These are phyloP conservation scores for Penicillium sp. DNA, from an alignment of 2,329 filamentous ascomycete species.

Conservation along the genomic window DNA sequence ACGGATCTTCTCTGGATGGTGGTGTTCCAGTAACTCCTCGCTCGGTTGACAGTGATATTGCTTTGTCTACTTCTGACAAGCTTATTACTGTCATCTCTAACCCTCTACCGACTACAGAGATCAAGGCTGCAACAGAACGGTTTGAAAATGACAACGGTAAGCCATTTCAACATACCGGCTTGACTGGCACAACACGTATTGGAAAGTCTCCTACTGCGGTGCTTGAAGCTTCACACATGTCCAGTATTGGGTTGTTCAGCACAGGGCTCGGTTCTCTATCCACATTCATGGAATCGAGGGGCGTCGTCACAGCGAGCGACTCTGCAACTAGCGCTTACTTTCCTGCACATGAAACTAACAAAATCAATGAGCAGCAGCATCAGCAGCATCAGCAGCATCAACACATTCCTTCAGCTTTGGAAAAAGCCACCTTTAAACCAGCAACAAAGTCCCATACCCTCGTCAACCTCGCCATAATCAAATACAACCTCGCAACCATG, in stretches of 20 bases:
- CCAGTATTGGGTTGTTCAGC: background rate
- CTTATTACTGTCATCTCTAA: background rate
- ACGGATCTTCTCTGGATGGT: background rate
- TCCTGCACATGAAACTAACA: background rate
- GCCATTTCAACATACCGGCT: background rate
- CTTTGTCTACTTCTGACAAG: no score
- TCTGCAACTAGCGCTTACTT: conserved; percentile 4
- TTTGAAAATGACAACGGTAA: background rate
- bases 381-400: background rate
- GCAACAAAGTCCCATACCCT: background rate
- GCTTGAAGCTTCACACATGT: background rate
- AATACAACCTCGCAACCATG: background rate
- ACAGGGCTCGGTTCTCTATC: conserved; percentile 44
- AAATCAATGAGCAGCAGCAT: background rate
- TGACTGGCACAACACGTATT: background rate
- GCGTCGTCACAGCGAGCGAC: conserved; percentile 31
- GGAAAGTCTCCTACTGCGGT: no score
- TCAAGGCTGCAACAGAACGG: background rate
- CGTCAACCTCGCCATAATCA: background rate
- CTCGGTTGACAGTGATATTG: no score
- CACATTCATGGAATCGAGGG: conserved; percentile 54
- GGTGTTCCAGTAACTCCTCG: no score
- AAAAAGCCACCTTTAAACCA: background rate
- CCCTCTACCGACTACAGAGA: background rate
- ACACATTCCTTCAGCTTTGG: background rate